Conservation (phyloP, 345 rosid genomes). For the Rhizophora mangle region DNA sequence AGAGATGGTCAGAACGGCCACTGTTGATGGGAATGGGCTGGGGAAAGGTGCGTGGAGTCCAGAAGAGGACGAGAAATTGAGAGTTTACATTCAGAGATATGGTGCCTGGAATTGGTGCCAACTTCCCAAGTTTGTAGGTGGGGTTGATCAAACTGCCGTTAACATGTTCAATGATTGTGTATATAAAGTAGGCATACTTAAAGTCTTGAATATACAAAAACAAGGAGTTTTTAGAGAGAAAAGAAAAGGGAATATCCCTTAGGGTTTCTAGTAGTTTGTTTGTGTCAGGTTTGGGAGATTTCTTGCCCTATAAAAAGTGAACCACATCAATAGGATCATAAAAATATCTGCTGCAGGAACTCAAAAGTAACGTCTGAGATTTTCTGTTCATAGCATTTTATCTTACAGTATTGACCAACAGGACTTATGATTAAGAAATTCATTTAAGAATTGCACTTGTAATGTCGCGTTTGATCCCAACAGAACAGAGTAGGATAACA, state of each 20-base stretch:
- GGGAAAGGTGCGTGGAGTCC: slow-evolving; percentile 44
- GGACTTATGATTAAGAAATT: no score
- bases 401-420: no score
- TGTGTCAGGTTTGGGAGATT: neutral
- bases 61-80: slow-evolving; percentile 38
- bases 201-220: neutral
- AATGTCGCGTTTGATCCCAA: no score
- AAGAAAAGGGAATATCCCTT: no score
- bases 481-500: neutral
- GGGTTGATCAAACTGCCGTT: neutral
- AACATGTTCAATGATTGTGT: neutral
- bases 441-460: no score
- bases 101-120: slow-evolving; percentile 42
- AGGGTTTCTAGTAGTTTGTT: no score
- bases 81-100: slow-evolving; percentile 23
- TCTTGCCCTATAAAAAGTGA: slow-evolving; percentile 47
- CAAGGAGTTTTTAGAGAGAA: no score
- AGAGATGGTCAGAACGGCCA: slow-evolving; percentile 38
- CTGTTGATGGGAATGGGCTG: slow-evolving; percentile 31
- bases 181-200: neutral
- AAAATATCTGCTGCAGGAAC: slow-evolving; percentile 57
- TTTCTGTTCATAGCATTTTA: no score
- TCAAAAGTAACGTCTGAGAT: neutral
- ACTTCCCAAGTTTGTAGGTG: slow-evolving; percentile 40
- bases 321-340: slow-evolving; percentile 88